Evolutionary conservation across 2,329 filamentous ascomycete genomes (phyloP).

Genomic region (Amauroascus niger): DNA sequence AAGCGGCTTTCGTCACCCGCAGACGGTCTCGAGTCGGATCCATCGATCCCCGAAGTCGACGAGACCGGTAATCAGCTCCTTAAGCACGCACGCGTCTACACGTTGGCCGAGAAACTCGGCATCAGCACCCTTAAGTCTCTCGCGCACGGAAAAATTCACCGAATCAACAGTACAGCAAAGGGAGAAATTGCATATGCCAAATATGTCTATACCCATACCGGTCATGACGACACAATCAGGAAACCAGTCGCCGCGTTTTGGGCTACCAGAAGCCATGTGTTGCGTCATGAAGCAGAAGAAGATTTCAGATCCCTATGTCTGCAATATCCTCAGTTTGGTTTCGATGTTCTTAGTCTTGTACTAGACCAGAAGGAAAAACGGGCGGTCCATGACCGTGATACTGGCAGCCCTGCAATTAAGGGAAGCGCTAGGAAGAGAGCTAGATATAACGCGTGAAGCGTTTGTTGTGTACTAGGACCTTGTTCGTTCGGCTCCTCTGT

Average conservation of each 20-base stretch:
- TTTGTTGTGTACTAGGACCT: neutral
- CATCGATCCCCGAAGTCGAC: slow-evolving; percentile 56
- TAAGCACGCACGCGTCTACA: slow-evolving; percentile 83
- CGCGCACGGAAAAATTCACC: slow-evolving; percentile 82
- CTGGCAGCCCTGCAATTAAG: slow-evolving; percentile 26
- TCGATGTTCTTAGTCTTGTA: slow-evolving; percentile 66
- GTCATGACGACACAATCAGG: slow-evolving; percentile 61
- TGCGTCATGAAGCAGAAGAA: slow-evolving; percentile 74
- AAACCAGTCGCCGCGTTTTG: slow-evolving; percentile 83
- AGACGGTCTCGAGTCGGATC: slow-evolving; percentile 60
- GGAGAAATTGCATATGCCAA: slow-evolving; percentile 87
- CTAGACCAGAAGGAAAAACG: slow-evolving; percentile 39
- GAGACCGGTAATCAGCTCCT: slow-evolving; percentile 73
- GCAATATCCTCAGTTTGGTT: slow-evolving; percentile 84
- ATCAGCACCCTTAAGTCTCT: slow-evolving; percentile 60
- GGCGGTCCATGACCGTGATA: slow-evolving; percentile 29
- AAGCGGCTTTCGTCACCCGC: slow-evolving; percentile 48
- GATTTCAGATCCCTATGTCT: slow-evolving; percentile 79
- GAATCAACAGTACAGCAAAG: slow-evolving; percentile 74
- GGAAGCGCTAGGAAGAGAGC: slow-evolving; percentile 35
- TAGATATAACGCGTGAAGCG: neutral
- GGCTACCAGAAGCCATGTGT: slow-evolving; percentile 68
- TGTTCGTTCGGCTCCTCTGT: neutral
- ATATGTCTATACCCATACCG: slow-evolving; percentile 75
- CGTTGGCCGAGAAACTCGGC: slow-evolving; percentile 69